Base-by-base conservation (phyloP, 257 asterid genomes). In the Hygrophila difformis region DNA sequence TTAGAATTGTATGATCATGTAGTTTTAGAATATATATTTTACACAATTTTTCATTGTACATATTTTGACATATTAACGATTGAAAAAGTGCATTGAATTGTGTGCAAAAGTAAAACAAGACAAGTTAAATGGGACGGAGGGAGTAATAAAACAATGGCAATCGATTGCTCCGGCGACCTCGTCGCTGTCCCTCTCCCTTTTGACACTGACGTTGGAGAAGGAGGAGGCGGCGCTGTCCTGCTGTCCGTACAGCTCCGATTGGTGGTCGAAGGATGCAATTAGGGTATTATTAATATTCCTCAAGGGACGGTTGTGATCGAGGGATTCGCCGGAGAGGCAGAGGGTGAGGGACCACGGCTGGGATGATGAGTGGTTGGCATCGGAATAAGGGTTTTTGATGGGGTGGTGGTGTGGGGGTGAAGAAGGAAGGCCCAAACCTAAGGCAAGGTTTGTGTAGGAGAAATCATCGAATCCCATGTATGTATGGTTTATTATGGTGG, bases 391-490 rank as follows among this genome's bases (percentile, higher is more conserved):
- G 24, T 18, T 39, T 23, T 31, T 1, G 55, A 0, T 11, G 62
- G 49, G 24, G 44, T 71, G 10, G 47, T 22, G 8, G 38, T 64
- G 26, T 50, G 34, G 19, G 0, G 76, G 35, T 19, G 53, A 9
- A 0, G 59, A 63, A 2, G 77, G 49, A 47, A 69, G 63, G 4
- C 83, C 83, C 41, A 80, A 54, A 2, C 82, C 83, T 21, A 80
- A 50, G 44, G 49, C 76, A 18, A 80, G 70, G 46, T 76, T 72
- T 1, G 83, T 62, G 56, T 51, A 40, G 51, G 47, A 55, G 8
- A 70, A 44, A 68, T 79, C 82, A 50, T 79, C 72, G 14, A 73
- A 41, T 47, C 72, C 92, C 92, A 79, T 79, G 31, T n/a, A n/a
- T n/a, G n/a, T 48, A 20, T 16, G 42, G 2, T 21, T 2, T 47